Conservation (phyloP, 139 green algal species). For the Gonium pectorale region DNA sequence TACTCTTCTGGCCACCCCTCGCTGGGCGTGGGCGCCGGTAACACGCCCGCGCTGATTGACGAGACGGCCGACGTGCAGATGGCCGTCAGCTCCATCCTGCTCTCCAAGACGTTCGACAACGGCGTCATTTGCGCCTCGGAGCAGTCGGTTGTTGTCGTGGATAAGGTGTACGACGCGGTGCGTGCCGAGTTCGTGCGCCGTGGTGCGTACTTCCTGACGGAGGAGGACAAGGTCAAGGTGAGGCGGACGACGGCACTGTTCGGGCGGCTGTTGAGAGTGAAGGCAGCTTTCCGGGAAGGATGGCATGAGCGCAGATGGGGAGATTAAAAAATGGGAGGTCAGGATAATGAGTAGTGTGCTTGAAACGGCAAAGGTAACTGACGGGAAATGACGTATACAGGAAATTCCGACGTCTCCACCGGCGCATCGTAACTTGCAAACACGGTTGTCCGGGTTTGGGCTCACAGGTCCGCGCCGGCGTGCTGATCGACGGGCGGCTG, state of each 20-base stretch:
- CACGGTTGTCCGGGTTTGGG: no score
- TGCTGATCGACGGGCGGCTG: constrained; percentile 70
- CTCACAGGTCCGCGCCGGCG: constrained; percentile 56
- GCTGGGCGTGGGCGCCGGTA: constrained; percentile 78
- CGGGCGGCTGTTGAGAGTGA: no score
- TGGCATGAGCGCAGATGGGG: no score
- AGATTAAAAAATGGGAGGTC: no score
- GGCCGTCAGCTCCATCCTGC: constrained; percentile 62
- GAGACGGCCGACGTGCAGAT: constrained; percentile 72
- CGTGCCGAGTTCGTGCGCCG: constrained; percentile 60
- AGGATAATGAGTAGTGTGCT: no score
- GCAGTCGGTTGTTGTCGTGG: constrained; percentile 75
- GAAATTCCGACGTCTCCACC: no score
- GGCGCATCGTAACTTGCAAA: no score
- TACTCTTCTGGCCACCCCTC: constrained; percentile 79
- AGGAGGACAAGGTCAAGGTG: constrained; percentile 72
- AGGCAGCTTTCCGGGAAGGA: no score
- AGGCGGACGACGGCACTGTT: no score
- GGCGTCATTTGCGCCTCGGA: constrained; percentile 80
- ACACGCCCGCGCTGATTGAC: constrained; percentile 81
- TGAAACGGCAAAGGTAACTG: no score
- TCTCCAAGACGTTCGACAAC: constrained; percentile 83
- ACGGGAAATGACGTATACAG: no score
- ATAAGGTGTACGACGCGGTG: constrained; percentile 68
- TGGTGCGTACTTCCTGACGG: constrained; percentile 73